A percentile compares a stretch with the other conserved stretches of the same genome.
Evolutionary conservation across 2,329 filamentous ascomycete genomes (phyloP).

Genomic region (Fusarium sp.): DNA sequence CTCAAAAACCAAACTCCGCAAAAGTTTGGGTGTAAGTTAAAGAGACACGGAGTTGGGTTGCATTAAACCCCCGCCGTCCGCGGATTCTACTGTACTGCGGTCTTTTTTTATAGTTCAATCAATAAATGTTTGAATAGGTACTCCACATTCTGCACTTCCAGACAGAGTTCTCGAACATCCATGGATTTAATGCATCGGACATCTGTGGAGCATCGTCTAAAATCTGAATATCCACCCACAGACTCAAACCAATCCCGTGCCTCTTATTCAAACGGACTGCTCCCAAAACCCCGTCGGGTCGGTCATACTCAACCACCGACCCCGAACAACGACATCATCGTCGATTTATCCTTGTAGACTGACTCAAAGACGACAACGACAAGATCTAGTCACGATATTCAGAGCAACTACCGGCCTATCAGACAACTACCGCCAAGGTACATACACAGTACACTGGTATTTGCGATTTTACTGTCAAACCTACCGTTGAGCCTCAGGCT

Average conservation of each 20-base stretch:
- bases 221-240: not conserved
- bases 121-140: not conserved
- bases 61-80: conserved; percentile 19
- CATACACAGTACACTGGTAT: conserved; percentile 1
- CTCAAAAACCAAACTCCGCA: conserved; percentile 6
- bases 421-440: conserved; percentile 12
- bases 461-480: not conserved
- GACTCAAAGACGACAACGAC: conserved; percentile 16
- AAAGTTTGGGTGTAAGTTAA: not conserved
- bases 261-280: conserved; percentile 3
- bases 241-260: conserved; percentile 18
- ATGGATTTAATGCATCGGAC: conserved; percentile 5
- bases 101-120: not conserved
- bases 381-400: conserved; percentile 3
- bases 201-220: conserved; percentile 13
- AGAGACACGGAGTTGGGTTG: not conserved
- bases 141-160: conserved; percentile 3
- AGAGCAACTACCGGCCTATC: conserved; percentile 17
- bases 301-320: conserved; percentile 27
- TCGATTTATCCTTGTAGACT: conserved; percentile 26
- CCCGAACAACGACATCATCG: conserved; percentile 19
- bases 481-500: conserved; percentile 28
- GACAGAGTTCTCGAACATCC: conserved; percentile 28
- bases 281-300: conserved; percentile 31
- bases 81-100: not conserved